These are phyloP conservation scores for Lactarius indigo DNA, from an alignment of 768 basidiomycete genomes.

Conservation along the genomic window DNA sequence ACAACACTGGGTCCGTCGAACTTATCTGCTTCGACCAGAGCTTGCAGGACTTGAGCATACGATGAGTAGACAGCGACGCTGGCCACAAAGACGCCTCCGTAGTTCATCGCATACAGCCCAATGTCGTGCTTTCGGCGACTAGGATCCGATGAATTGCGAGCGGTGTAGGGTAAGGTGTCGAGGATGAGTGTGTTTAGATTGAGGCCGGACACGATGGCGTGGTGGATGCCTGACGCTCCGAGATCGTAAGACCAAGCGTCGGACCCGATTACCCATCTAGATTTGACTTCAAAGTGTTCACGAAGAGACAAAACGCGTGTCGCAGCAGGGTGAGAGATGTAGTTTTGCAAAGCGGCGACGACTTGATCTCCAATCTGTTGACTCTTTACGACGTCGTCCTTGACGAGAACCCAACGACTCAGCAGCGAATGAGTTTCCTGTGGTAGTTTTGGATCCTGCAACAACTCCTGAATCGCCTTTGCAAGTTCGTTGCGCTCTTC, in stretches of 20 bases:
- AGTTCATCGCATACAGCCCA: conserved; percentile 97
- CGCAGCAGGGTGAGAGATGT: conserved; percentile 42
- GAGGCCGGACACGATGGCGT: conserved; percentile 84
- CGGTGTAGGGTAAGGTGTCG: conserved; percentile 86
- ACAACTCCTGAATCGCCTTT: conserved; percentile 57
- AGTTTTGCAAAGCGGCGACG: conserved; percentile 44
- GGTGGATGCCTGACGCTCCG: conserved; percentile 92
- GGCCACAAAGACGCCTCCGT: conserved; percentile 94
- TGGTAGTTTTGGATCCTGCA: conserved; percentile 49
- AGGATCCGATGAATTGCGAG: conserved; percentile 64
- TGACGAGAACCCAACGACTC: conserved; percentile 76
- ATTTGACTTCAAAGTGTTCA: conserved; percentile 60
- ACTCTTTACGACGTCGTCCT: conserved; percentile 67
- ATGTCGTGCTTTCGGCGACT: conserved; percentile 91
- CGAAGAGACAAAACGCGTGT: conserved; percentile 57
- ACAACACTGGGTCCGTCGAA: conserved; percentile 90
- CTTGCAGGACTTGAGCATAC: conserved; percentile 90
- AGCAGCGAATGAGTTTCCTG: conserved; percentile 66
- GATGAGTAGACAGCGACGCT: conserved; percentile 95
- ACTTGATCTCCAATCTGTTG: conserved; percentile 56
- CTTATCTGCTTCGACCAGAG: conserved; percentile 85
- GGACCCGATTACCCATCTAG: conserved; percentile 98
- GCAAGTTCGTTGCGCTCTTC: conserved; percentile 69
- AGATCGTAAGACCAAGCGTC: conserved; percentile 98
- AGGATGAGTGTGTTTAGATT: conserved; percentile 95